These are phyloP conservation scores for Pichia cabralensis DNA, from an alignment of 805 yeast genomes.

Conservation along the genomic window DNA sequence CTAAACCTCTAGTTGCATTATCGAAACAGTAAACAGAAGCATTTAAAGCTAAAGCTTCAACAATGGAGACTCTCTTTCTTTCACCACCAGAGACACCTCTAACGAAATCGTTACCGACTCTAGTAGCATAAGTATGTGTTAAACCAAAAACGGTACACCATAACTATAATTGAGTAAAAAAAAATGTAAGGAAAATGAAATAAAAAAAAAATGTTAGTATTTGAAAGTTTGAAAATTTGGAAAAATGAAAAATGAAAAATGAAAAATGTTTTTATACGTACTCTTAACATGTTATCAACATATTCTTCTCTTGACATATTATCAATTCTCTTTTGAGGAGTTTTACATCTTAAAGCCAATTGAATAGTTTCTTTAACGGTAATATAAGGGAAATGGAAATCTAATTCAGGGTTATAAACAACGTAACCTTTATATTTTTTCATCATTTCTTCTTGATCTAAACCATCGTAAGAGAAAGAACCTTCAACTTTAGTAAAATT, in stretches of 20 bases:
- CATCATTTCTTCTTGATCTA: constrained; percentile 38
- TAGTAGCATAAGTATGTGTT: constrained; percentile 42
- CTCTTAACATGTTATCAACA: constrained; percentile 31
- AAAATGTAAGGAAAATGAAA: too few relatives aligned
- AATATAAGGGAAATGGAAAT: constrained; percentile 46
- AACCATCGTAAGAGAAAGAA: constrained; percentile 38
- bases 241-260: background rate
- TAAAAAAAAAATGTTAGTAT: constrained; percentile 6
- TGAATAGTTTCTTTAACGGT: constrained; percentile 47
- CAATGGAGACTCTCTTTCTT: constrained; percentile 74
- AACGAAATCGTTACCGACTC: constrained; percentile 37
- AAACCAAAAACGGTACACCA: constrained; percentile 36
- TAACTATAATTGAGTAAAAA: constrained; percentile 1
- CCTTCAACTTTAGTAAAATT: constrained; percentile 30
- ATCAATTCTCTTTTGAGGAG: constrained; percentile 40
- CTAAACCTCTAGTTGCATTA: constrained; percentile 80
- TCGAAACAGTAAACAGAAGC: constrained; percentile 65
- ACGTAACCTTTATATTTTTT: constrained; percentile 36
- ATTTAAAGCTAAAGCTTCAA: constrained; percentile 61
- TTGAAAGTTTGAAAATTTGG: background rate
- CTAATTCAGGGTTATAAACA: constrained; percentile 47
- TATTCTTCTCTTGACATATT: constrained; percentile 31
- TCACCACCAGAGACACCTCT: constrained; percentile 79
- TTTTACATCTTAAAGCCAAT: constrained; percentile 45
- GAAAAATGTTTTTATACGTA: constrained; percentile 17